These are phyloP conservation scores for Hericium alpestre DNA, from an alignment of 768 basidiomycete genomes.

Conservation along the genomic window DNA sequence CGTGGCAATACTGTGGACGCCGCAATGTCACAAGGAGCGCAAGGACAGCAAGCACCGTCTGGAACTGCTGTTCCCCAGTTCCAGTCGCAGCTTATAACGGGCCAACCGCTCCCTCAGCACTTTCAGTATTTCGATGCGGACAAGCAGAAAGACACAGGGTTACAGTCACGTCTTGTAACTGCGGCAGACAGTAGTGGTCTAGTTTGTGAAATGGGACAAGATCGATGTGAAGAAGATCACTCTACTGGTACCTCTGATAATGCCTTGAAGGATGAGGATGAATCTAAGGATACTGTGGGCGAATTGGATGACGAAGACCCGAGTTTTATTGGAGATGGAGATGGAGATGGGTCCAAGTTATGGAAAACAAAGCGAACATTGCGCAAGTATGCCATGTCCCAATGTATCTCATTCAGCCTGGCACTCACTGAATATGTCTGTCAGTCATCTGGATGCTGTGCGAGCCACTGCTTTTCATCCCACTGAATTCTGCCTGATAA, in stretches of 20 bases:
- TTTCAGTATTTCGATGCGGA: slow-evolving; percentile 18
- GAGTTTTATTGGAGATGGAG: slow-evolving; percentile 51
- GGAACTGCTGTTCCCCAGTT: slow-evolving; percentile 17
- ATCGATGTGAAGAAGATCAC: slow-evolving; percentile 22
- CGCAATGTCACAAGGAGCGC: slow-evolving; percentile 17
- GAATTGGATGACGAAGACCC: slow-evolving; percentile 56
- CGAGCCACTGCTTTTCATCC: slow-evolving; percentile 87
- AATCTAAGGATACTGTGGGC: slow-evolving; percentile 60
- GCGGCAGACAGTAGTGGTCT: not conserved
- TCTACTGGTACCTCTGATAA: slow-evolving; percentile 35
- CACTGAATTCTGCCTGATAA: slow-evolving; percentile 75
- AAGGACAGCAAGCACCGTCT: slow-evolving; percentile 14
- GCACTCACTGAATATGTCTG: slow-evolving; percentile 6
- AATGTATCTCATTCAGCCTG: slow-evolving; percentile 1
- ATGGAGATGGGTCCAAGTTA: slow-evolving; percentile 58
- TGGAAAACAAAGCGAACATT: slow-evolving; percentile 85
- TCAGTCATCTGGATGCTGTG: slow-evolving; percentile 87
- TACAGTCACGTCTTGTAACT: slow-evolving; percentile 48
- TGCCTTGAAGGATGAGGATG: slow-evolving; percentile 48
- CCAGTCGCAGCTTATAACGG: slow-evolving; percentile 16
- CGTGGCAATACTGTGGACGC: slow-evolving; percentile 33
- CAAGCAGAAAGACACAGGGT: slow-evolving; percentile 37
- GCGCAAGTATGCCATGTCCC: slow-evolving; percentile 47
- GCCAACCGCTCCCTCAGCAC: slow-evolving; percentile 20
- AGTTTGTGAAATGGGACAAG: slow-evolving; percentile 39